phyloP scores from a whole-genome alignment of 2,329 filamentous ascomycete genomes.

The Fusarium anguioides region DNA sequence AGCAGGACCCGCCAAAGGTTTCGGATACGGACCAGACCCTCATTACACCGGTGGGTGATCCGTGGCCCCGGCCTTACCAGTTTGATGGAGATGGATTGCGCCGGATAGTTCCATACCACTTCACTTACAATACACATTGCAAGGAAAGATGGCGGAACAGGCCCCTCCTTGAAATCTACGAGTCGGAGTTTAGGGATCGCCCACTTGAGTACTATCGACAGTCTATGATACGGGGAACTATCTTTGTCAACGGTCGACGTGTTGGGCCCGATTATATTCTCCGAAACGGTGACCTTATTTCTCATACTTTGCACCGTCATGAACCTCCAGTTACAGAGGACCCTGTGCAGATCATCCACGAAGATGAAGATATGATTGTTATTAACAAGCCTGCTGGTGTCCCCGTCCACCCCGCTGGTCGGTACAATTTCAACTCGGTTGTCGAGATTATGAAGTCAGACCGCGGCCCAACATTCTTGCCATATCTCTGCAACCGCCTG shows the following conservation, averaged over 20 bases:
- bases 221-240: conserved; percentile 82
- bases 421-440: conserved; percentile 95
- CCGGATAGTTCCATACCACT: conserved; percentile 87
- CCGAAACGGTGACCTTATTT: conserved; percentile 90
- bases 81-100: conserved; percentile 81
- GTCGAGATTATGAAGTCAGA: conserved; percentile 93
- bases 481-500: conserved; percentile 86
- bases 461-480: conserved; percentile 64
- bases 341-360: conserved; percentile 84
- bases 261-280: conserved; percentile 77
- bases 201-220: conserved; percentile 86
- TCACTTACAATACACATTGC: conserved; percentile 93
- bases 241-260: conserved; percentile 81
- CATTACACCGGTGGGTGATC: conserved; percentile 51
- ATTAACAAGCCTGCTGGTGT: conserved; percentile 97
- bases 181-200: conserved; percentile 90
- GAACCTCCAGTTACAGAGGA: conserved; percentile 91
- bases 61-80: conserved; percentile 77
- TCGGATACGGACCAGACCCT: conserved; percentile 41
- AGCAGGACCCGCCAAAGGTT: conserved; percentile 30
- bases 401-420: conserved; percentile 92
- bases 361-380: conserved; percentile 92
- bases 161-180: conserved; percentile 86
- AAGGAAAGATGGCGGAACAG: conserved; percentile 93
- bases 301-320: conserved; percentile 93